Conservation (phyloP, 176 grass and related monocot genomes). For the Eragrostis nindensis region DNA sequence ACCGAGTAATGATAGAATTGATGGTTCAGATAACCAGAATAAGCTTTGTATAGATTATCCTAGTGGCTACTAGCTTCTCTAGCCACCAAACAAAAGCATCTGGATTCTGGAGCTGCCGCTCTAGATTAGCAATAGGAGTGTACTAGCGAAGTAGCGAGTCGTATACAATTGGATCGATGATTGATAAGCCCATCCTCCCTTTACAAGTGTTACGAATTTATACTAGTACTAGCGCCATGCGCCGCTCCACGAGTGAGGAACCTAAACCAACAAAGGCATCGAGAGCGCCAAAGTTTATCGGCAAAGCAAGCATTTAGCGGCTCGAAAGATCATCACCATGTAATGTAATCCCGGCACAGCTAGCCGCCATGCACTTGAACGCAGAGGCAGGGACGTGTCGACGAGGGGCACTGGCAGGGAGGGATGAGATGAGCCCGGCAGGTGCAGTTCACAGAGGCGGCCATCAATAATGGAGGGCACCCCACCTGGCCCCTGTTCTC, state of each 20-base stretch:
- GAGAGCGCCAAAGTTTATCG: not conserved
- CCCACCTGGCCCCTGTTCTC: too few relatives aligned
- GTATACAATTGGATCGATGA: not conserved
- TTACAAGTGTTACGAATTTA: not conserved
- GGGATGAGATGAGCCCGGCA: not conserved
- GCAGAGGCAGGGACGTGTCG: conserved; percentile 43
- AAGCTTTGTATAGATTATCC: conserved; percentile 15
- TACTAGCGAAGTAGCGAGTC: not conserved
- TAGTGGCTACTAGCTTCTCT: not conserved
- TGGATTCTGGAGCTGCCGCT: not conserved
- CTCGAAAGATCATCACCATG: conserved; percentile 6
- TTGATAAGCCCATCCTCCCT: conserved; percentile 11
- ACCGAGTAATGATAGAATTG: not conserved
- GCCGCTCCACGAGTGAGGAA: not conserved
- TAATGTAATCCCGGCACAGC: not conserved
- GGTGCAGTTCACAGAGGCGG: not conserved
- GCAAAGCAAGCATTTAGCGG: conserved; percentile 38
- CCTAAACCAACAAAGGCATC: not conserved
- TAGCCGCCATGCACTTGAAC: conserved; percentile 20
- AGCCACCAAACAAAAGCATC: not conserved
- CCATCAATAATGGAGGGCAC: not conserved
- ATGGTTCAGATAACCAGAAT: not conserved
- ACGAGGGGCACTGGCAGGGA: not conserved
- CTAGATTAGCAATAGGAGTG: not conserved
- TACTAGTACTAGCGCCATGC: not conserved